Percentiles rank a stretch among this genome's conserved stretches.
Evolutionary conservation across 306 rosid species (phyloP).

Genomic region (Inga leiocalycina): DNA sequence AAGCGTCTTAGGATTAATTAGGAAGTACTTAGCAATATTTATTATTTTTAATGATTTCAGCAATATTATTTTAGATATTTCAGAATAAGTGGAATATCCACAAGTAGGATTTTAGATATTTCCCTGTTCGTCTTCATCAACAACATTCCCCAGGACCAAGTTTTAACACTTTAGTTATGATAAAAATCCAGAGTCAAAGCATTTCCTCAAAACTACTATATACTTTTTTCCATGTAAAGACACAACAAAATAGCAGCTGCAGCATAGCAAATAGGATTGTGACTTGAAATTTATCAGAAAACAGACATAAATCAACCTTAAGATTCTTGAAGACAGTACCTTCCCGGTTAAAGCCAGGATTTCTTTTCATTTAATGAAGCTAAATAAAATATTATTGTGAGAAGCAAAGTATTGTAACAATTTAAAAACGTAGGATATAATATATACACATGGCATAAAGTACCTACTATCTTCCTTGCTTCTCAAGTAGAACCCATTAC

Average conservation of each 20-base stretch:
- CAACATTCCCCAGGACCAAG: neutral
- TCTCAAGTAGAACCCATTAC: slow-evolving; percentile 10
- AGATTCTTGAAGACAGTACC: slow-evolving; percentile 9
- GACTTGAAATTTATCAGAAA: neutral
- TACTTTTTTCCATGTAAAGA: neutral
- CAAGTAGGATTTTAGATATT: too few species aligned
- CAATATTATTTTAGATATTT: too few species aligned
- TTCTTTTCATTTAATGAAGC: neutral
- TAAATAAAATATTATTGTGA: slow-evolving; percentile 13
- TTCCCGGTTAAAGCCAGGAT: slow-evolving; percentile 5
- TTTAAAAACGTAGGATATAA: neutral
- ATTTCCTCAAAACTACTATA: neutral
- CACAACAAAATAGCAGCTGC: neutral
- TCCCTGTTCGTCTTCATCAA: too few species aligned
- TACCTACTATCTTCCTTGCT: neutral
- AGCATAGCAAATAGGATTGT: neutral
- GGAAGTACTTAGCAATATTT: too few species aligned
- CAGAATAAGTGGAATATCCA: too few species aligned
- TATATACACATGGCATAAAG: neutral
- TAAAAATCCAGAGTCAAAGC: neutral
- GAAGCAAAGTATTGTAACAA: neutral
- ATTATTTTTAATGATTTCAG: too few species aligned
- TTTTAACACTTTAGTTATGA: neutral
- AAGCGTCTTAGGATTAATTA: too few species aligned
- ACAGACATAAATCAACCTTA: neutral